A percentile compares a stretch with the other conserved stretches of the same genome.
Conservation (phyloP, 2,329 filamentous ascomycete genomes). For the Epichloe sp. region DNA sequence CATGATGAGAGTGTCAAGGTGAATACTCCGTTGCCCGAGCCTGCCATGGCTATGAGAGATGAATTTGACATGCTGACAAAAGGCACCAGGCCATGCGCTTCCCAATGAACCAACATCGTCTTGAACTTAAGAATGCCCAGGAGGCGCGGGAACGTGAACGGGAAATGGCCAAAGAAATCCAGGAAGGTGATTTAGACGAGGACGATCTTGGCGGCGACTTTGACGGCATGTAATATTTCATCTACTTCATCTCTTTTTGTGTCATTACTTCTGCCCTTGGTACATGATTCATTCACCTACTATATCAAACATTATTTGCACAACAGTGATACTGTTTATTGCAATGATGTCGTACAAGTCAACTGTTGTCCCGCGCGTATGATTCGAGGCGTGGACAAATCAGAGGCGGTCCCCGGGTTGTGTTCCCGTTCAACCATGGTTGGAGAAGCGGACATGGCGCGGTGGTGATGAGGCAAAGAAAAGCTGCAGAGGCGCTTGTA, state of each 20-base stretch:
- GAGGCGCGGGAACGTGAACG: slow-evolving; percentile 94
- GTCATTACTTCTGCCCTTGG: slow-evolving; percentile 8
- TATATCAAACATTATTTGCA: background rate
- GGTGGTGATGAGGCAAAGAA: background rate
- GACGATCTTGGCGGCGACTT: slow-evolving; percentile 94
- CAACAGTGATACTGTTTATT: background rate
- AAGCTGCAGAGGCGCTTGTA: background rate
- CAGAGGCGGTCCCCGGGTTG: background rate
- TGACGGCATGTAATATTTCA: slow-evolving; percentile 65
- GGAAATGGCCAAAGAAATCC: slow-evolving; percentile 97
- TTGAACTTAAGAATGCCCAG: slow-evolving; percentile 95
- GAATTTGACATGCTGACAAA: slow-evolving; percentile 8
- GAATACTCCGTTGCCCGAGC: slow-evolving; percentile 18
- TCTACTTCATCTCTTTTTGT: slow-evolving; percentile 3
- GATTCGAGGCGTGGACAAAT: background rate
- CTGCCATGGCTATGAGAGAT: background rate
- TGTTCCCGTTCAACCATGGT: background rate
- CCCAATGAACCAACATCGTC: slow-evolving; percentile 96
- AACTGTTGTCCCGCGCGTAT: background rate
- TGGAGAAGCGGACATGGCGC: background rate
- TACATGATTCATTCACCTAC: background rate
- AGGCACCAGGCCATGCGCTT: slow-evolving; percentile 77
- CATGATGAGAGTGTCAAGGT: slow-evolving; percentile 99
- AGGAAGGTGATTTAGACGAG: slow-evolving; percentile 92
- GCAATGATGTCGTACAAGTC: background rate